Percentiles rank a stretch among this genome's conserved stretches.
These are phyloP conservation scores for Fraxinus sp. DNA, from an alignment of 305 asterid species.

Conservation along the genomic window DNA sequence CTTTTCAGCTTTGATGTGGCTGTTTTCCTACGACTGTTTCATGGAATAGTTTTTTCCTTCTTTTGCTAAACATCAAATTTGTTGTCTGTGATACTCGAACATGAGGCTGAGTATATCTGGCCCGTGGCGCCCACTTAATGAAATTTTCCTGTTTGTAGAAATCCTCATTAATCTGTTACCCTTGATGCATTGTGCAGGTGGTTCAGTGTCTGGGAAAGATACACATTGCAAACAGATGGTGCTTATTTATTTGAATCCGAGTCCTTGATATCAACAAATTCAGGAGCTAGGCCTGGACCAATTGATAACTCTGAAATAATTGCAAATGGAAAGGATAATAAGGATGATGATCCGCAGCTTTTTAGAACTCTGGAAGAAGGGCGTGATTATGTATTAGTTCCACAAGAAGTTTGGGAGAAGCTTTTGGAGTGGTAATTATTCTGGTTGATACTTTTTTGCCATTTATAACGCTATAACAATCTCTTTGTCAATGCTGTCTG, in stretches of 20 bases:
- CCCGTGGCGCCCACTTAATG: not conserved
- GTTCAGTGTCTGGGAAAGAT: slow-evolving; percentile 77
- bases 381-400: slow-evolving; percentile 65
- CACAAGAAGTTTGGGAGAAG: slow-evolving; percentile 86
- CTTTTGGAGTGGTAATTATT: slow-evolving; percentile 63
- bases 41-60: not conserved
- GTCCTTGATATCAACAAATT: slow-evolving; percentile 27
- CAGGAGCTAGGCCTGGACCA: slow-evolving; percentile 66
- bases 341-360: slow-evolving; percentile 64
- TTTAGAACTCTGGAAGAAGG: slow-evolving; percentile 61
- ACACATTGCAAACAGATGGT: slow-evolving; percentile 59
- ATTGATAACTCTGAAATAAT: slow-evolving; percentile 73
- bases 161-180: not conserved
- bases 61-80: not conserved
- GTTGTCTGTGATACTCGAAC: slow-evolving; percentile 2
- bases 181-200: slow-evolving; percentile 50
- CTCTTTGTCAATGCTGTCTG: too few relatives aligned
- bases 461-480: too few relatives aligned
- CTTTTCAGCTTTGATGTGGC: not conserved
- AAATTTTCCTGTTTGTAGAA: not conserved
- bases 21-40: not conserved
- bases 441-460: not conserved
- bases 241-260: slow-evolving; percentile 46
- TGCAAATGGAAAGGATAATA: slow-evolving; percentile 39
- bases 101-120: slow-evolving; percentile 3